phyloP scores from a whole-genome alignment of 345 rosid genomes.

The Bruguiera parviflora region DNA sequence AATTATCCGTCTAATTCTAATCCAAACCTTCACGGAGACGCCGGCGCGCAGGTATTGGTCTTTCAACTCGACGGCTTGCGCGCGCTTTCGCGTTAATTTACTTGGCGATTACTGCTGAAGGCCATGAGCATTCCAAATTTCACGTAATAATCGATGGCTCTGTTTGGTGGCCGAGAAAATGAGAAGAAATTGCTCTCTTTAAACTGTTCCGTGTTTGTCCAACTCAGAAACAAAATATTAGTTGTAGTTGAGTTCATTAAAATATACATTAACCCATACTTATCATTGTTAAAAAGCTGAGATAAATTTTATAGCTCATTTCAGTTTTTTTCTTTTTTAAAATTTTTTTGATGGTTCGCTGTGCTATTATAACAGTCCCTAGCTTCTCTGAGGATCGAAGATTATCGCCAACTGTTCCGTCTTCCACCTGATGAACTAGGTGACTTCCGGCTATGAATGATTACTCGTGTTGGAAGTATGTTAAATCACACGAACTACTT shows the following conservation, averaged over 20 bases:
- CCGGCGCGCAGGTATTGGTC: conserved; percentile 48
- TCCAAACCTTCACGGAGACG: conserved; percentile 41
- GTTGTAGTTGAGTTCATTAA: background rate
- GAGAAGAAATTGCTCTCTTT: background rate
- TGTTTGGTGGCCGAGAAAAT: background rate
- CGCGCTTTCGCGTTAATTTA: background rate
- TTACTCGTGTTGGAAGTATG: background rate
- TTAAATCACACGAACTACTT: background rate
- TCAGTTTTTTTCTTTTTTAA: background rate
- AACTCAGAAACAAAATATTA: background rate
- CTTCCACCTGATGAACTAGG: conserved; percentile 23
- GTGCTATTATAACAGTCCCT: conserved; percentile 36
- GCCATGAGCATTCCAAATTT: no score
- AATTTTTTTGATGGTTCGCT: background rate
- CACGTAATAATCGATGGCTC: background rate
- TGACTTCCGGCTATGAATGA: conserved; percentile 1
- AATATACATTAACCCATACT: no score
- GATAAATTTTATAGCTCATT: no score
- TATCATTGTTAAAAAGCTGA: no score
- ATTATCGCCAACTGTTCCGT: conserved; percentile 19
- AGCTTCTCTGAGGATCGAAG: conserved; percentile 40
- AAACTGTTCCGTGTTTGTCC: background rate
- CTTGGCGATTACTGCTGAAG: no score
- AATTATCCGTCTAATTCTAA: conserved; percentile 42
- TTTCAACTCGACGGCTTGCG: background rate